These are phyloP conservation scores for Pleurotus eryngii DNA, from an alignment of 768 basidiomycete species.

Conservation along the genomic window DNA sequence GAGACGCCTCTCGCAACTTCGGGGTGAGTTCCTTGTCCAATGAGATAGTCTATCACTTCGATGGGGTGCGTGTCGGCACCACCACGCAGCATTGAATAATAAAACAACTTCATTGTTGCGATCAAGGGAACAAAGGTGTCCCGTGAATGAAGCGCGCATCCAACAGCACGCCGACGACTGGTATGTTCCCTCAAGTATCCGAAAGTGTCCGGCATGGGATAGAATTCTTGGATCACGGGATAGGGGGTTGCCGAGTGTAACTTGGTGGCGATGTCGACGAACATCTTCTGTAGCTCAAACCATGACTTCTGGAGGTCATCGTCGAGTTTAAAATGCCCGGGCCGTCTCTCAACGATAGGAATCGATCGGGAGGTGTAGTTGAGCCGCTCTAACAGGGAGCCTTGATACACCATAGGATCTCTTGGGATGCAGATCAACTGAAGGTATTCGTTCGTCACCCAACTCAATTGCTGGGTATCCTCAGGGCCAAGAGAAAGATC, in stretches of 20 bases:
- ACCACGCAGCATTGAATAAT: neutral
- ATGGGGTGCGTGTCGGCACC: neutral
- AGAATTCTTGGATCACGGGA: neutral
- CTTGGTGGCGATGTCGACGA: neutral
- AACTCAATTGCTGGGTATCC: neutral
- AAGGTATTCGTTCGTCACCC: neutral
- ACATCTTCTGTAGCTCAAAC: neutral
- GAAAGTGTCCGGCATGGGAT: neutral
- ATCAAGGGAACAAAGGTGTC: slow-evolving; percentile 12
- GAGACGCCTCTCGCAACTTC: neutral
- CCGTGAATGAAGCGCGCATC: slow-evolving; percentile 1
- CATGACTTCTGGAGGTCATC: neutral
- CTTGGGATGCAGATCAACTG: neutral
- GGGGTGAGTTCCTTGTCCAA: neutral
- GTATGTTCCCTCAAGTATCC: slow-evolving; percentile 6
- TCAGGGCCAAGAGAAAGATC: neutral
- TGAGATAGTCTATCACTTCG: neutral
- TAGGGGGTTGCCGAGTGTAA: neutral
- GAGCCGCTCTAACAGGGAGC: slow-evolving; percentile 1
- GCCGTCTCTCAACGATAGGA: neutral
- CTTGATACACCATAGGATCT: neutral
- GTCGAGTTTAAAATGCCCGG: neutral
- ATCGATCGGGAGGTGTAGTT: neutral
- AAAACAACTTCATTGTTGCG: neutral
- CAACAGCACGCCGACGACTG: neutral